phyloP scores from a whole-genome alignment of 2,329 filamentous ascomycete genomes.

The Boeremia lycopersici region DNA sequence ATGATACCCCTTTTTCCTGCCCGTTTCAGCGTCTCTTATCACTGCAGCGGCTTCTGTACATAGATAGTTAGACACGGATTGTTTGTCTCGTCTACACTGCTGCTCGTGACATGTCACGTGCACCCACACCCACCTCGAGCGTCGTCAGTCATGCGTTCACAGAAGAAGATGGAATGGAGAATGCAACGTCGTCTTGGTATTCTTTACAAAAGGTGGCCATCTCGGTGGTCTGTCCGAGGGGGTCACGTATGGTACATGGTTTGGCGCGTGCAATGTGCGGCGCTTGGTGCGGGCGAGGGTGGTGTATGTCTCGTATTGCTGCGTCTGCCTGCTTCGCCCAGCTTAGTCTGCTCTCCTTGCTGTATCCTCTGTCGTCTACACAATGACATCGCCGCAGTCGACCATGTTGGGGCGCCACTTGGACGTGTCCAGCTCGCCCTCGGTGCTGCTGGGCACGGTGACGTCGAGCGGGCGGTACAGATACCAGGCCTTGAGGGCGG shows the following conservation, averaged over 20 bases:
- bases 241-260: conserved; percentile 12
- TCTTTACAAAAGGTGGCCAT: conserved; percentile 4
- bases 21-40: not conserved
- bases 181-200: not conserved
- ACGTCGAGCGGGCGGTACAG: conserved; percentile 77
- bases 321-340: not conserved
- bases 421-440: conserved; percentile 42
- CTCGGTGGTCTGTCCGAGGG: conserved; percentile 2
- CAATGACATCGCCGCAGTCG: conserved; percentile 63
- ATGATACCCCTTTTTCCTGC: not conserved
- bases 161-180: not conserved
- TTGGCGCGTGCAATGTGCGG: not conserved
- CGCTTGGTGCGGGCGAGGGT: no score
- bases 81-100: no score
- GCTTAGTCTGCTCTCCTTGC: not conserved
- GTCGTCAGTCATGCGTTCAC: not conserved
- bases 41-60: not conserved
- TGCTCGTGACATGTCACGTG: no score
- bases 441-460: conserved; percentile 58
- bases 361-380: conserved; percentile 40
- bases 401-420: conserved; percentile 62
- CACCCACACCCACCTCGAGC: no score
- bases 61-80: no score
- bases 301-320: not conserved
- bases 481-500: conserved; percentile 92